Evolutionary conservation across 2,329 filamentous ascomycete species (phyloP).

Genomic region (Shiraia sp.): DNA sequence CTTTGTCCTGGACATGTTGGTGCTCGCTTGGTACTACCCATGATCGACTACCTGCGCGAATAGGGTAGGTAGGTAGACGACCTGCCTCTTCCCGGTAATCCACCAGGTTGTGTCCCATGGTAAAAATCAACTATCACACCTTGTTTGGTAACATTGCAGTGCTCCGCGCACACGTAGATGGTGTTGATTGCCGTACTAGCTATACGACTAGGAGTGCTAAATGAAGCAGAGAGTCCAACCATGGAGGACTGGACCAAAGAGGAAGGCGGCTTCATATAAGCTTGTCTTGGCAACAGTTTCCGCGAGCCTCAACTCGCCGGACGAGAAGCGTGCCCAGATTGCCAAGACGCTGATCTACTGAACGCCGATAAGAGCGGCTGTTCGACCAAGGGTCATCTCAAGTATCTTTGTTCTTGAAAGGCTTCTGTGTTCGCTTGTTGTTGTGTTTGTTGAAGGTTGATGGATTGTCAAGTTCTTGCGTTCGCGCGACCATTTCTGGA

Average conservation of each 20-base stretch:
- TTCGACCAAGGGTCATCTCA: not conserved
- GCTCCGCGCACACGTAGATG: conserved; percentile 24
- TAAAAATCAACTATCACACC: conserved; percentile 14
- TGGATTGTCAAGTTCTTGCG: too few species aligned
- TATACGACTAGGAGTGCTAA: conserved; percentile 33
- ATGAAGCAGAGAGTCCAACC: conserved; percentile 36
- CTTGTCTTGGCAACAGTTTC: conserved; percentile 28
- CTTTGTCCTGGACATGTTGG: conserved; percentile 8
- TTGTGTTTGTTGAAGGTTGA: too few species aligned
- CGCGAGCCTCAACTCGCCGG: not conserved
- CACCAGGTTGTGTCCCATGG: conserved; percentile 15
- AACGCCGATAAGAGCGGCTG: conserved; percentile 13
- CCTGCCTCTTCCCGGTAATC: conserved; percentile 31
- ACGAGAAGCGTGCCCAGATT: conserved; percentile 11
- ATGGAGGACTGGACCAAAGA: conserved; percentile 24
- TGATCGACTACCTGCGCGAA: conserved; percentile 22
- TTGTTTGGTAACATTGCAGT: conserved; percentile 23
- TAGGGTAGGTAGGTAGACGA: conserved; percentile 31
- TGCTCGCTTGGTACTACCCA: conserved; percentile 11
- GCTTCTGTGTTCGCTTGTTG: too few species aligned
- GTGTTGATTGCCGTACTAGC: conserved; percentile 17
- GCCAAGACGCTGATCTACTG: conserved; percentile 22
- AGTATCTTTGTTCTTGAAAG: too few species aligned
- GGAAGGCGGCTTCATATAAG: conserved; percentile 39
- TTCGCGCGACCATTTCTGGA: too few species aligned